These are phyloP conservation scores for Casuarina cunninghamiana DNA, from an alignment of 306 rosid genomes.

Conservation along the genomic window DNA sequence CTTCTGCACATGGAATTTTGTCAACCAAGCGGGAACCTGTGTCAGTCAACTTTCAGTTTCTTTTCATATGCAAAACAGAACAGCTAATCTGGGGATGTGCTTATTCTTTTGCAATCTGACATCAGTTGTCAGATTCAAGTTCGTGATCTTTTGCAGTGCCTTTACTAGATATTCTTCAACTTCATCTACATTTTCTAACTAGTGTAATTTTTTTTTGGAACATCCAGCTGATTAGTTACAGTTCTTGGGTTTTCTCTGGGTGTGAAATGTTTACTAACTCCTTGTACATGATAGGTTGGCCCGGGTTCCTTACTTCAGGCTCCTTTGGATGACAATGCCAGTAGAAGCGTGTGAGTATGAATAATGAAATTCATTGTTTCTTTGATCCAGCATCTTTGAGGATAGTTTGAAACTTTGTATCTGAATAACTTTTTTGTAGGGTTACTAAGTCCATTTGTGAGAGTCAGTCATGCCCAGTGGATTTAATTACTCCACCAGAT, in stretches of 20 bases:
- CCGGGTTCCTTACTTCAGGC: constrained; percentile 92
- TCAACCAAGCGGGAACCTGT: too few relatives aligned
- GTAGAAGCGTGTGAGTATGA: constrained; percentile 74
- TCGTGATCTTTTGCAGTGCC: background rate
- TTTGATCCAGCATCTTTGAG: constrained; percentile 19
- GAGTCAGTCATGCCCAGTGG: constrained; percentile 75
- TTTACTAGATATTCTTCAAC: background rate
- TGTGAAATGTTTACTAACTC: constrained; percentile 19
- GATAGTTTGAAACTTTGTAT: constrained; percentile 15
- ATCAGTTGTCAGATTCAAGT: background rate
- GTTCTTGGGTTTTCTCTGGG: background rate
- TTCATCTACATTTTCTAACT: background rate
- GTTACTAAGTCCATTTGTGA: constrained; percentile 79
- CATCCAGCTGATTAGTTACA: background rate
- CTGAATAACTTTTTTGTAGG: constrained; percentile 49
- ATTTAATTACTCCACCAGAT: constrained; percentile 94
- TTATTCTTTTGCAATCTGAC: background rate
- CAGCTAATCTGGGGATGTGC: background rate
- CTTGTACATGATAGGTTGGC: constrained; percentile 69
- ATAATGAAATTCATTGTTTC: constrained; percentile 22
- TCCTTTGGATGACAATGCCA: constrained; percentile 76
- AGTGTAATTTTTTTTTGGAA: background rate
- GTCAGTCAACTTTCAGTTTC: too few relatives aligned
- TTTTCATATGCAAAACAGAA: too few relatives aligned
- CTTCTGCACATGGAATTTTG: too few relatives aligned